Evolutionary conservation across 768 basidiomycete genomes (phyloP).

Genomic region (Rhodotorula sphaerocarpa): DNA sequence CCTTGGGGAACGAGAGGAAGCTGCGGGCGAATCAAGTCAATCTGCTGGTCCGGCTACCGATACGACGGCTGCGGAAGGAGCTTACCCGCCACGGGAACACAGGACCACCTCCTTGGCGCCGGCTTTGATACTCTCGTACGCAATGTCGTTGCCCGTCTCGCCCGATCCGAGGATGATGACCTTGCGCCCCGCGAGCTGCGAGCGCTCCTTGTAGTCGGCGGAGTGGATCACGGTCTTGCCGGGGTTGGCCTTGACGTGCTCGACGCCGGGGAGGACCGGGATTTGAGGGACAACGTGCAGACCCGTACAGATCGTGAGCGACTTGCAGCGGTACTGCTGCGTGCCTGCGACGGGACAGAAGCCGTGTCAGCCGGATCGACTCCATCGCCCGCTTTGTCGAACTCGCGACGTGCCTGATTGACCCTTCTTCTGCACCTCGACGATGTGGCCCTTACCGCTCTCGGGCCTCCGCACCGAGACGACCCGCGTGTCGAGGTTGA

Average conservation of each 20-base stretch:
- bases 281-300: constrained; percentile 54
- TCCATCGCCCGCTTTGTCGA: too few relatives aligned
- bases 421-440: constrained; percentile 43
- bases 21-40: constrained; percentile 34
- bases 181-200: constrained; percentile 48
- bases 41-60: constrained; percentile 17
- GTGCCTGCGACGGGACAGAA: background rate
- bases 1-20: constrained; percentile 56
- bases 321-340: background rate
- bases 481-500: constrained; percentile 46
- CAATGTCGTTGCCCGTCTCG: constrained; percentile 59
- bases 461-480: constrained; percentile 43
- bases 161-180: constrained; percentile 57
- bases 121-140: constrained; percentile 47
- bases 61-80: too few relatives aligned
- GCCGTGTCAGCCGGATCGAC: constrained; percentile 29
- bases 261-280: constrained; percentile 51
- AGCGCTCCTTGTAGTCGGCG: constrained; percentile 50
- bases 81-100: constrained; percentile 52
- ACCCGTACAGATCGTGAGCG: constrained; percentile 53
- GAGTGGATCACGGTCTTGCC: constrained; percentile 49
- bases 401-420: constrained; percentile 12
- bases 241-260: constrained; percentile 37
- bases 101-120: constrained; percentile 52
- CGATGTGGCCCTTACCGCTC: constrained; percentile 44